Conservation (phyloP, 1,139 yeast genomes). For the Candida smagusa region DNA sequence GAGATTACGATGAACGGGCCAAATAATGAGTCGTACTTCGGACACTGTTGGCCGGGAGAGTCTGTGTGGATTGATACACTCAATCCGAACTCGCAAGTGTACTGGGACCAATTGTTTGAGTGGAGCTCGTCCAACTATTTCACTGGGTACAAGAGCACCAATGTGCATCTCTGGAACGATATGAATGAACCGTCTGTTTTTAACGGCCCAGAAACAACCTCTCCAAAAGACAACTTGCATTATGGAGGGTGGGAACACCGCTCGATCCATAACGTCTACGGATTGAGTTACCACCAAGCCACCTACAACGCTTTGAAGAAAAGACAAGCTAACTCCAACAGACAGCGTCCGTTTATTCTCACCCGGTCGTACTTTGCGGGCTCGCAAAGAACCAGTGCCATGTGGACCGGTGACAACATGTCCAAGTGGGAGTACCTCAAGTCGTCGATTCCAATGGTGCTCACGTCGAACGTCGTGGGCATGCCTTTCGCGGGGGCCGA, state of each 20-base stretch:
- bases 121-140: conserved; percentile 20
- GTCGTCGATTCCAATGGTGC: conserved; percentile 80
- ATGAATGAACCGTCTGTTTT: conserved; percentile 98
- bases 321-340: conserved; percentile 43
- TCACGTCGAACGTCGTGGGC: conserved; percentile 79
- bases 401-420: conserved; percentile 98
- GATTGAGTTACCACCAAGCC: conserved; percentile 74
- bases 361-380: conserved; percentile 89
- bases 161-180: conserved; percentile 91
- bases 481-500: conserved; percentile 96
- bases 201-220: conserved; percentile 89
- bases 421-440: conserved; percentile 87
- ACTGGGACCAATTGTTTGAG: conserved; percentile 51
- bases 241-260: conserved; percentile 85
- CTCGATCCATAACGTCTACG: conserved; percentile 82
- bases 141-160: conserved; percentile 51
- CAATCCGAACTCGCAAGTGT: conserved; percentile 55
- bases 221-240: conserved; percentile 79
- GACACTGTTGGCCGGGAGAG: conserved; percentile 99
- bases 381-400: conserved; percentile 85
- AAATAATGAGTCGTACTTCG: conserved; percentile 50
- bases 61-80: conserved; percentile 90
- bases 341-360: conserved; percentile 80
- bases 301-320: conserved; percentile 64
- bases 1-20: conserved; percentile 39